phyloP scores from a whole-genome alignment of 1,284 basidiomycete species.

The Inonotus obliquus region DNA sequence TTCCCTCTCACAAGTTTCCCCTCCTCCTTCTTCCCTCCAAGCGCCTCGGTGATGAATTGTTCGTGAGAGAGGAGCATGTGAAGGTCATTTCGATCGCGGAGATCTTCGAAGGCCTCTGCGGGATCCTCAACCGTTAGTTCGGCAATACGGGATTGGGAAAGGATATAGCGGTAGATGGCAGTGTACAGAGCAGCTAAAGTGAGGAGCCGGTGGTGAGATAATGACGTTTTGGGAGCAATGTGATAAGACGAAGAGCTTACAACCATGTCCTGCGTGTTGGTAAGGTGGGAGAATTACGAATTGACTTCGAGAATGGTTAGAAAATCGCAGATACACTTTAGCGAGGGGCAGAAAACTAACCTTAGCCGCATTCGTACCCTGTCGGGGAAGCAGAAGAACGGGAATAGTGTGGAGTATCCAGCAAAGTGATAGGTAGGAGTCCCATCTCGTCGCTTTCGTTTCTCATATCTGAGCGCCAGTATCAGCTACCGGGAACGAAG shows the following conservation, averaged over 20 bases:
- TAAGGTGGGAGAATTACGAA: constrained; percentile 92
- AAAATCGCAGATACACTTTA: not conserved
- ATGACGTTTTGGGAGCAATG: constrained; percentile 7
- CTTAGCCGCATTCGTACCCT: constrained; percentile 80
- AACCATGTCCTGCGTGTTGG: constrained; percentile 87
- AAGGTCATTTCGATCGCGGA: constrained; percentile 91
- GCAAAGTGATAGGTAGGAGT: constrained; percentile 81
- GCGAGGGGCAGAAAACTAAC: constrained; percentile 34
- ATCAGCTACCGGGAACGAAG: constrained; percentile 1
- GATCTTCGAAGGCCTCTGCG: constrained; percentile 91
- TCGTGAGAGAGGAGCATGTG: constrained; percentile 67
- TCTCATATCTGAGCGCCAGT: constrained; percentile 65
- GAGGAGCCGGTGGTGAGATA: not conserved
- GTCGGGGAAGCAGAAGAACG: constrained; percentile 92
- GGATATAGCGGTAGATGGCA: constrained; percentile 78
- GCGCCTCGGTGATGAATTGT: constrained; percentile 63
- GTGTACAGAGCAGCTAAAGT: constrained; percentile 78
- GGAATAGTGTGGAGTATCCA: constrained; percentile 89
- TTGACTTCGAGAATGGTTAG: constrained; percentile 52
- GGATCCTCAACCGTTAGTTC: constrained; percentile 98
- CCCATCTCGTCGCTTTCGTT: constrained; percentile 56
- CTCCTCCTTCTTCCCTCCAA: constrained; percentile 36
- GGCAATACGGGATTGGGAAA: constrained; percentile 63
- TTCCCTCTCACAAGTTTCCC: constrained; percentile 32
- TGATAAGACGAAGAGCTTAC: constrained; percentile 40